Percentiles rank a stretch among this genome's conserved stretches.
Conservation (phyloP, 2,329 filamentous ascomycete species). For the Trichoderma polysporum region DNA sequence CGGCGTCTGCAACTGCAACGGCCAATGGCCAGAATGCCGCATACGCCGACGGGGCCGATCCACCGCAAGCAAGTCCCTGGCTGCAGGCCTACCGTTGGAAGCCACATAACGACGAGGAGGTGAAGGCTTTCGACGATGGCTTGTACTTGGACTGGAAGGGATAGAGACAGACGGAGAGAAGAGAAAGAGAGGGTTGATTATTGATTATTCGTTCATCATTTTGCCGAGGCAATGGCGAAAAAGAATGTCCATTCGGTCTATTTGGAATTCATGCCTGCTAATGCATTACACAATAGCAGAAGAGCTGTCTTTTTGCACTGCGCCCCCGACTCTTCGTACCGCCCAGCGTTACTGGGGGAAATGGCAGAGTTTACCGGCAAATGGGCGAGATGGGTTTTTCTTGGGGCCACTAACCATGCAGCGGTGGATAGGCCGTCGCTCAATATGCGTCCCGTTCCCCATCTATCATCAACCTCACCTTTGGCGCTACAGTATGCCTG, state of each 20-base stretch:
- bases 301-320: background rate
- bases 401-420: background rate
- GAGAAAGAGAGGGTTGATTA: background rate
- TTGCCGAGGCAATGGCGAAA: background rate
- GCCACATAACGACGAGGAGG: background rate
- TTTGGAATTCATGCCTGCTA: background rate
- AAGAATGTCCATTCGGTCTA: background rate
- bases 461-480: background rate
- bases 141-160: background rate
- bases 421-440: background rate
- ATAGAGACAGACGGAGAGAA: too few species aligned
- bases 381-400: background rate
- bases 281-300: background rate
- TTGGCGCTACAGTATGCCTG: background rate
- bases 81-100: background rate
- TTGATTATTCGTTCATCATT: too few species aligned
- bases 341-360: background rate
- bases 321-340: background rate
- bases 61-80: background rate
- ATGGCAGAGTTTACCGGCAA: background rate
- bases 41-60: constrained; percentile 1
- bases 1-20: background rate
- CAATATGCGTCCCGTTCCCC: background rate
- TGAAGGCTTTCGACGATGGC: background rate
- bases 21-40: background rate